phyloP scores from a whole-genome alignment of 306 rosid species.

The Vigna hirtella region DNA sequence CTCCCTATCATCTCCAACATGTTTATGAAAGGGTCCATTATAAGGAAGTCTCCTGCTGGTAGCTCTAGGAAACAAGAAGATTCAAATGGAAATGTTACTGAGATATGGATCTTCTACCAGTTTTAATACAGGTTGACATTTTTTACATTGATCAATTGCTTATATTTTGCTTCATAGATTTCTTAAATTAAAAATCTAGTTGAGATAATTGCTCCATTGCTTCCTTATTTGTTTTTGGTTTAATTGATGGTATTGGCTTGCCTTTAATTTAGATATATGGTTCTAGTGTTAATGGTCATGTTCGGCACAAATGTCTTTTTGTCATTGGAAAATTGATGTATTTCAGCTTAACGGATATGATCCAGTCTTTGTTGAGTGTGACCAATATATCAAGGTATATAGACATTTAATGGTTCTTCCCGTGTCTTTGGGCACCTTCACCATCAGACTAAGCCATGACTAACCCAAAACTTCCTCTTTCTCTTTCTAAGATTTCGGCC shows the following conservation, averaged over 20 bases:
- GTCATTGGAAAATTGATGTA: constrained; percentile 94
- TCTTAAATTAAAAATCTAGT: not conserved
- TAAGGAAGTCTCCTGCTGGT: constrained; percentile 72
- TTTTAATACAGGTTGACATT: constrained; percentile 77
- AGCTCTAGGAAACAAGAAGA: constrained; percentile 86
- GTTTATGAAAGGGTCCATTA: constrained; percentile 76
- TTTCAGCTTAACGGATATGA: constrained; percentile 95
- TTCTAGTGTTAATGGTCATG: constrained; percentile 95
- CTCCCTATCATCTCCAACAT: constrained; percentile 75
- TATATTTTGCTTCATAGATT: constrained; percentile 27
- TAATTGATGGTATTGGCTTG: constrained; percentile 32
- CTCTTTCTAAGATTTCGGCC: too few species aligned
- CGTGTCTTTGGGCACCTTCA: too few species aligned
- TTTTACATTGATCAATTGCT: constrained; percentile 23
- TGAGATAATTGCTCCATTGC: constrained; percentile 24
- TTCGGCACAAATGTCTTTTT: constrained; percentile 92
- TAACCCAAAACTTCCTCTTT: too few species aligned
- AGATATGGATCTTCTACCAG: constrained; percentile 93
- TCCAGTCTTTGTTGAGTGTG: constrained; percentile 75
- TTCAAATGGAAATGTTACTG: constrained; percentile 62
- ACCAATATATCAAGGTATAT: constrained; percentile 92
- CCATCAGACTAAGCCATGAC: too few species aligned
- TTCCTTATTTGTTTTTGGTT: constrained; percentile 18
- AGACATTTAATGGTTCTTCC: constrained; percentile 10
- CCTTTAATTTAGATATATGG: constrained; percentile 81